Base-by-base conservation (phyloP, 2,329 filamentous ascomycete species). In the Trichoderma breve region DNA sequence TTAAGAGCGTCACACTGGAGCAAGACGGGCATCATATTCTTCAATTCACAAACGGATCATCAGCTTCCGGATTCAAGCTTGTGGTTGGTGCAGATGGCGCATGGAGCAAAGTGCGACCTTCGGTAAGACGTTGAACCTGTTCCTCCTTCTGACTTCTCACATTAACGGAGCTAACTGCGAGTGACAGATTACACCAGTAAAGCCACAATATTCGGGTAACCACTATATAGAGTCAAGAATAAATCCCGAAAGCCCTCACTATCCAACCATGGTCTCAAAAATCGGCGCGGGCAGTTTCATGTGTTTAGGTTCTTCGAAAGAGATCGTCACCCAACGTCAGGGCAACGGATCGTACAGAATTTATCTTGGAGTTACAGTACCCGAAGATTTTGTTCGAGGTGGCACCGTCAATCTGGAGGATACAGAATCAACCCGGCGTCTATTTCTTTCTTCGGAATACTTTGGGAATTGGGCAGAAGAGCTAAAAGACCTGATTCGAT, bases 81-180 rank as follows among this genome's bases (percentile, higher is more conserved):
- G 73, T 82, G 9, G 75, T 82, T 21, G 81, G 81, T 5, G 81
- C 80, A 0, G 81, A 83, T 34, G 81, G 81, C 3, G 81, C 80
- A 2, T 83, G 80, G 81, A 82, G 80, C 65, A 82, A 81, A 69
- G 77, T 82, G 6, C 78, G 78, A 36, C 74, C 73, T n/a, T 60
- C 62, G 70, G 70, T 71, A 68, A 26, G 70, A 47, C 9, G 28
- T 9, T 32, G 7, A 8, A 6, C 15, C n/a, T n/a, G n/a, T n/a
- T n/a, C n/a, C n/a, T n/a, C n/a, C n/a, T 8, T 12, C 7, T 6
- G 24, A 6, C 14, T 8, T 15, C 21, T 18, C 8, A 3, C n/a
- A 18, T 60, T 43, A 14, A n/a, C n/a, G 9, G n/a, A 47, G 14
- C 75, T 67, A 14, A 67, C 5, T 26, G 15, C 15, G 14, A 36